These are phyloP conservation scores for Dentipellis sp. DNA, from an alignment of 768 basidiomycete genomes.

Conservation along the genomic window DNA sequence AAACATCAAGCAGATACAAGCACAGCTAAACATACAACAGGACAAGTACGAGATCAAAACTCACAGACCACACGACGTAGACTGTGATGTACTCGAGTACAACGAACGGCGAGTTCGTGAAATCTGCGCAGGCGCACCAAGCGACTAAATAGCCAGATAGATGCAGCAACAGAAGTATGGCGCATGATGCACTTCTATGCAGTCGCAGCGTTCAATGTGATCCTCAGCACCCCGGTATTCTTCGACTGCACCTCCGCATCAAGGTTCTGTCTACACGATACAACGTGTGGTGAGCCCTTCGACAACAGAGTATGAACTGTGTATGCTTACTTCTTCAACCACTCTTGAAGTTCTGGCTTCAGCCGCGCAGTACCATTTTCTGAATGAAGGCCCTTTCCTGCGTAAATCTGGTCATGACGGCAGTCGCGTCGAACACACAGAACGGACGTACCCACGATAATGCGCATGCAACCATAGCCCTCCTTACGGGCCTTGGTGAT, in stretches of 20 bases:
- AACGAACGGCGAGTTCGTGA: no score
- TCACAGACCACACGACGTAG: no score
- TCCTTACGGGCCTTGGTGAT: background rate
- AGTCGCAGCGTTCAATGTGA: conserved; percentile 44
- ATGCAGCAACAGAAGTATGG: background rate
- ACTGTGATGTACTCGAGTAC: no score
- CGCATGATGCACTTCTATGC: conserved; percentile 5
- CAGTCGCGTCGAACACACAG: background rate
- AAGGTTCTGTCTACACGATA: conserved; percentile 52
- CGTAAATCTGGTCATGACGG: background rate
- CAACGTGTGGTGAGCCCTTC: background rate
- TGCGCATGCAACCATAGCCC: background rate
- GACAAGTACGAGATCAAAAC: no score
- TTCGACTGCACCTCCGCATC: conserved; percentile 65
- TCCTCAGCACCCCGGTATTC: conserved; percentile 80
- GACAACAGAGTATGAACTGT: background rate
- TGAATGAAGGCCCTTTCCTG: background rate
- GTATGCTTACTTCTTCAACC: background rate
- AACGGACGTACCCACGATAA: background rate
- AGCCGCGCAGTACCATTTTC: background rate
- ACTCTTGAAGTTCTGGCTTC: background rate
- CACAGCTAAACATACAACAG: no score
- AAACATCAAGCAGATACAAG: no score
- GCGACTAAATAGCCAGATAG: no score
- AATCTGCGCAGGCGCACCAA: no score